A percentile compares a stretch with the other conserved stretches of the same genome.
Conservation (phyloP, 192 early-diverging fungal genomes). For the Cetraspora pellucida region DNA sequence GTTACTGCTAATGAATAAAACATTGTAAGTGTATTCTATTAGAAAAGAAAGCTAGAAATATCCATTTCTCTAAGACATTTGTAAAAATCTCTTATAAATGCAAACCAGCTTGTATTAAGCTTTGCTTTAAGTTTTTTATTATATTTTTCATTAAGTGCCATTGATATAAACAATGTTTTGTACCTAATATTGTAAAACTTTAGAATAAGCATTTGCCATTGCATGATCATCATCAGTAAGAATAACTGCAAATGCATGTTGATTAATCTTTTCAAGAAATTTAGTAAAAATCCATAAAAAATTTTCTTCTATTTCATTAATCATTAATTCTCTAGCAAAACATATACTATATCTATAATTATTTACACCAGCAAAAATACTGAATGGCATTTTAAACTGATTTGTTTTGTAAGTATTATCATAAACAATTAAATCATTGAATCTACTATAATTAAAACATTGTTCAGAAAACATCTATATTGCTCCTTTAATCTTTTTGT, state of each 20-base stretch:
- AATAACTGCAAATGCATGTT: background rate
- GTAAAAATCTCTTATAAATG: background rate
- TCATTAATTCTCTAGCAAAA: conserved; percentile 11
- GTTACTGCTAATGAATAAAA: background rate
- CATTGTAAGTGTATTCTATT: background rate
- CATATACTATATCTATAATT: conserved; percentile 1
- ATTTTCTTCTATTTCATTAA: conserved; percentile 3
- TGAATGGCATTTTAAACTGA: background rate
- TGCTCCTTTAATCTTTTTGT: background rate
- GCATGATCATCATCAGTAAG: conserved; percentile 11
- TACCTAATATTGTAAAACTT: background rate
- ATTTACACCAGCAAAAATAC: conserved; percentile 3
- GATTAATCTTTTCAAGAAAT: conserved; percentile 4
- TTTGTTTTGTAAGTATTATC: conserved; percentile 20
- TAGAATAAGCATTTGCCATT: background rate
- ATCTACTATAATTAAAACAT: background rate
- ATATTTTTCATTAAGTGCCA: conserved; percentile 18
- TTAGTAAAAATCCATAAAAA: conserved; percentile 13
- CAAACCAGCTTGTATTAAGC: background rate
- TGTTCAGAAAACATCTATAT: background rate
- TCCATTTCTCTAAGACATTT: background rate
- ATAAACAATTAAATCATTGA: conserved; percentile 7
- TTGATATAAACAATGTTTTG: background rate
- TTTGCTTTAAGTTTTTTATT: conserved; percentile 1
- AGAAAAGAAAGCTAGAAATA: background rate